A percentile compares a stretch with the other conserved stretches of the same genome.
Evolutionary conservation across 192 early-diverging fungal genomes (phyloP).

Genomic region (Gonapodya prolifera): DNA sequence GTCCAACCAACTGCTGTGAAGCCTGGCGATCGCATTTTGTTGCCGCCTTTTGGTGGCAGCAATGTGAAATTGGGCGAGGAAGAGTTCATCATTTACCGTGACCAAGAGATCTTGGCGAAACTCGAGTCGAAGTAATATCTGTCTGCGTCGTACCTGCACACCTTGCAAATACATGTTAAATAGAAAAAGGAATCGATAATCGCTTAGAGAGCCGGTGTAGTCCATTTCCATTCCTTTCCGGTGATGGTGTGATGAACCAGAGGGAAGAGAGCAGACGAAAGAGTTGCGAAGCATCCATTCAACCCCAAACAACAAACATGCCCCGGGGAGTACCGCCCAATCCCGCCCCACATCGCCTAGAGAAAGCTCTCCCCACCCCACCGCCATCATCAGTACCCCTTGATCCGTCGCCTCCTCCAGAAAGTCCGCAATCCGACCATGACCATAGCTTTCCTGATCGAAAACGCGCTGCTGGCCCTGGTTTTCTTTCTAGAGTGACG

Average conservation of each 20-base stretch:
- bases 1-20: slow-evolving; percentile 65
- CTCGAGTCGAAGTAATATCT: slow-evolving; percentile 32
- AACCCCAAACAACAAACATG: neutral
- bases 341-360: neutral
- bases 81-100: slow-evolving; percentile 85
- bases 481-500: neutral
- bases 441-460: neutral
- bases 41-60: slow-evolving; percentile 91
- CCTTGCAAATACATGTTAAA: too few relatives aligned
- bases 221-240: too few relatives aligned
- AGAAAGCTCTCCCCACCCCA: neutral
- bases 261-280: too few relatives aligned
- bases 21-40: slow-evolving; percentile 87
- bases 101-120: slow-evolving; percentile 91
- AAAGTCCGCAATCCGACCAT: neutral
- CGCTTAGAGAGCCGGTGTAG: too few relatives aligned
- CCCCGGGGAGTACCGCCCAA: neutral
- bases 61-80: slow-evolving; percentile 81
- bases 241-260: too few relatives aligned
- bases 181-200: too few relatives aligned
- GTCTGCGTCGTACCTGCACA: neutral
- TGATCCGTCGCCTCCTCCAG: neutral
- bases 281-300: too few relatives aligned
- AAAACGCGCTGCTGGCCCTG: neutral
- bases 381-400: neutral